Base-by-base conservation (phyloP, 768 basidiomycete species). In the Leccinellum luteum region DNA sequence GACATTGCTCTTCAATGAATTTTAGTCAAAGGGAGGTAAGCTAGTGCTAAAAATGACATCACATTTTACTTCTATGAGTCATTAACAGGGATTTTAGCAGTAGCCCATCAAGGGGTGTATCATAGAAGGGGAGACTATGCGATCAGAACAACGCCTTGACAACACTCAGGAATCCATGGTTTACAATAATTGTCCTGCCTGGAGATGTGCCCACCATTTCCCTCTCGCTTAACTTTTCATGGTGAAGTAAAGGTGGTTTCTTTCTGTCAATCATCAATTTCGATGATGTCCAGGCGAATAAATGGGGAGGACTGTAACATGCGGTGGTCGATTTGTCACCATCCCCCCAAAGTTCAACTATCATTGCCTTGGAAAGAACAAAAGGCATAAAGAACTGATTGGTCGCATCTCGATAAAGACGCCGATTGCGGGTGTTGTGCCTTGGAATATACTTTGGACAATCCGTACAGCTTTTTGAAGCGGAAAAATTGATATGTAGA, bases 21-120 rank as follows among this genome's bases (percentile, higher is more conserved):
- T 38, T 38, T 1, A 38, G 4, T 38, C n/a, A 17, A n/a, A n/a
- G 38, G 3, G 32, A n/a, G 38, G 38, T 10, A 5, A 38, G n/a
- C 4, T 38, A 38, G 9, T 38, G 7, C n/a, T n/a, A 38, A n/a
- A n/a, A 38, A n/a, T 10, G 9, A 4, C 23, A 17, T 47, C 13
- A 8, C 13, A 13, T n/a, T 21, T 43, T 4, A 48, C 27, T 41
- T 27, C 15, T 35, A 27, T 17, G 41, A 25, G 21, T 23, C 27
- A 14, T 45, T 34, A 17, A 25, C n/a, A 63, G 65, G 59, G 41
- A 53, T 66, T 21, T 15, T 66, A 4, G 51, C 55, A 9, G 14
- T 63, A 9, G 35, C 57, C 15, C 13, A 64, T 66, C 19, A 66
- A 58, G 35, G 57, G 48, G 9, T 31, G 45, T 31, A 15, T 30